These are phyloP conservation scores for Wickerhamomyces hampshirensis DNA, from an alignment of 805 yeast genomes.

Conservation along the genomic window DNA sequence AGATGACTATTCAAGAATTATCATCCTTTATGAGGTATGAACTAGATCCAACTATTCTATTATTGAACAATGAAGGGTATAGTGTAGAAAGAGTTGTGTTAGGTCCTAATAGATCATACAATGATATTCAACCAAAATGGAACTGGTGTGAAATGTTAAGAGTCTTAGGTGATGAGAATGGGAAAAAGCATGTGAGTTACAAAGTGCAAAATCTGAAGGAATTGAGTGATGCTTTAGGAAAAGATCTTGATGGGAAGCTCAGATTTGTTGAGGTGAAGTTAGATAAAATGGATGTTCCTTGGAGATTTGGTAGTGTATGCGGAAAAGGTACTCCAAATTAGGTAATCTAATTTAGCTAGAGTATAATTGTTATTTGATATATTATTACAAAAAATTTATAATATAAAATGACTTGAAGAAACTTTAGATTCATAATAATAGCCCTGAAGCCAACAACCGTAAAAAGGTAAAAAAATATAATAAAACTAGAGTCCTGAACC, in stretches of 20 bases:
- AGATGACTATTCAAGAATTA: conserved; percentile 61
- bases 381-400: too few relatives aligned
- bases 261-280: conserved; percentile 54
- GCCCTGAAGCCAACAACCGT: neutral
- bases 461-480: too few relatives aligned
- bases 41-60: conserved; percentile 51
- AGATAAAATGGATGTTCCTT: conserved; percentile 58
- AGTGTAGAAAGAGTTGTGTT: conserved; percentile 61
- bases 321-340: conserved; percentile 3
- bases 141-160: conserved; percentile 40
- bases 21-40: conserved; percentile 53
- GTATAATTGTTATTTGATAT: neutral
- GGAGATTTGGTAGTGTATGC: conserved; percentile 19
- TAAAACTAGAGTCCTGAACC: too few relatives aligned
- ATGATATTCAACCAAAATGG: conserved; percentile 59
- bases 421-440: too few relatives aligned
- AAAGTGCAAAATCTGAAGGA: conserved; percentile 33
- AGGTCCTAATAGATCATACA: conserved; percentile 49
- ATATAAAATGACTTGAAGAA: neutral
- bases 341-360: neutral
- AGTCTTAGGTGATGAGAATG: conserved; percentile 51
- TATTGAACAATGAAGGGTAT: conserved; percentile 62
- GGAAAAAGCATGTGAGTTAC: conserved; percentile 33
- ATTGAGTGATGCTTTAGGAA: conserved; percentile 6
- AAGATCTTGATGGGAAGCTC: conserved; percentile 34